These are phyloP conservation scores for Dactylonectria estremocensis DNA, from an alignment of 2,329 filamentous ascomycete species.

Conservation along the genomic window DNA sequence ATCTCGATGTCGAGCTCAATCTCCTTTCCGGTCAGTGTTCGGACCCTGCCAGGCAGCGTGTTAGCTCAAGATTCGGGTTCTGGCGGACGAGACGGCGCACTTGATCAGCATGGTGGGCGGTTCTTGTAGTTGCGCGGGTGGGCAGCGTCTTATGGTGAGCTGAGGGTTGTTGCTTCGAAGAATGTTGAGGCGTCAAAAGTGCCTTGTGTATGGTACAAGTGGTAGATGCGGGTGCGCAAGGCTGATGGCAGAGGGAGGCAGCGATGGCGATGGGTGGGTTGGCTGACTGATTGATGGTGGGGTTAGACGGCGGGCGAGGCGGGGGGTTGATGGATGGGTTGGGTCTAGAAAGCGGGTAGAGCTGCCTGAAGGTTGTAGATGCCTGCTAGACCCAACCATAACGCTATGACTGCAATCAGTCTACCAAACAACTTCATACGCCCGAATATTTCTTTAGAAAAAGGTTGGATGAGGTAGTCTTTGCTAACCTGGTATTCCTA, in stretches of 20 bases:
- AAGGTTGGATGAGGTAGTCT: slow-evolving; percentile 46
- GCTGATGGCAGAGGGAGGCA: slow-evolving; percentile 39
- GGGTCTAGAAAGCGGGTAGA: slow-evolving; percentile 3
- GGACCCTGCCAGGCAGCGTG: slow-evolving; percentile 75
- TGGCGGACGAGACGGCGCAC: slow-evolving; percentile 52
- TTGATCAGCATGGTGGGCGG: slow-evolving; percentile 65
- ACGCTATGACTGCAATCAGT: neutral
- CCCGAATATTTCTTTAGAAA: neutral
- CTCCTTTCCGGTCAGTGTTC: slow-evolving; percentile 98
- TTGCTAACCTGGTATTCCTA: slow-evolving; percentile 48
- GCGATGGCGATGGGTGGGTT: slow-evolving; percentile 30
- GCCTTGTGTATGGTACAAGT: slow-evolving; percentile 24
- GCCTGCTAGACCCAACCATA: neutral
- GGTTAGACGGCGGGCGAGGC: slow-evolving; percentile 36
- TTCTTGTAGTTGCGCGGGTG: slow-evolving; percentile 6
- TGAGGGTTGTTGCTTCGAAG: neutral
- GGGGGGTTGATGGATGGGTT: slow-evolving; percentile 20
- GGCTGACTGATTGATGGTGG: slow-evolving; percentile 40
- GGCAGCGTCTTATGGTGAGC: slow-evolving; percentile 8
- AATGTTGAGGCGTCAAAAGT: neutral
- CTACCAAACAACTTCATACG: neutral
- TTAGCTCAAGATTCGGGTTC: slow-evolving; percentile 39
- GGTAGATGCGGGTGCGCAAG: slow-evolving; percentile 37
- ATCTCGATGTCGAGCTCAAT: slow-evolving; percentile 98
- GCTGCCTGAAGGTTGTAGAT: too few species aligned